Conservation (phyloP, 2,329 filamentous ascomycete genomes). For the Colletotrichum caudatum region DNA sequence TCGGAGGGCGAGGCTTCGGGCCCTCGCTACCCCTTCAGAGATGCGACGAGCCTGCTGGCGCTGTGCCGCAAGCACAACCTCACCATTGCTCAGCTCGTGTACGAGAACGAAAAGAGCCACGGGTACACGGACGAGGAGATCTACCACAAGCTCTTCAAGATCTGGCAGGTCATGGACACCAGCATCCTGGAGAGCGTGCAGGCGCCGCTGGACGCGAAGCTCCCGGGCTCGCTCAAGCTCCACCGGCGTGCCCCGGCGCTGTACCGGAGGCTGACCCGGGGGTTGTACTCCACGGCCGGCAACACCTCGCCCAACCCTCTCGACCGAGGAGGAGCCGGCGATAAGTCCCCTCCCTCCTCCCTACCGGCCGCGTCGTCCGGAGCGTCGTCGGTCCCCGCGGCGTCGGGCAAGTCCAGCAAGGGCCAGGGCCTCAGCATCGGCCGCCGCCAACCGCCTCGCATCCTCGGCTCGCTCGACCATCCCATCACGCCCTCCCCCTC, state of each 20-base stretch:
- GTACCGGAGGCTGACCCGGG: conserved; percentile 59
- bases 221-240: conserved; percentile 62
- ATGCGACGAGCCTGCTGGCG: conserved; percentile 59
- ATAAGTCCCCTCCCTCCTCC: conserved; percentile 2
- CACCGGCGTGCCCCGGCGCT: conserved; percentile 60
- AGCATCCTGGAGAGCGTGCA: conserved; percentile 64
- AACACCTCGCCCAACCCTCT: conserved; percentile 39
- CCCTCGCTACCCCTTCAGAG: conserved; percentile 61
- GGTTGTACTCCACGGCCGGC: conserved; percentile 56
- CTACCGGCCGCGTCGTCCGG: conserved; percentile 3
- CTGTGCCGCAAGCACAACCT: conserved; percentile 63
- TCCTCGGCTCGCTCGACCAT: conserved; percentile 60
- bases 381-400: neutral
- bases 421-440: conserved; percentile 20
- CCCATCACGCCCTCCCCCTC: conserved; percentile 59
- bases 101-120: conserved; percentile 65
- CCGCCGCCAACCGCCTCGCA: conserved; percentile 54
- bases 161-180: conserved; percentile 65
- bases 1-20: conserved; percentile 38
- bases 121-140: conserved; percentile 64
- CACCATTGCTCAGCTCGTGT: conserved; percentile 64
- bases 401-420: conserved; percentile 6
- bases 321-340: conserved; percentile 11
- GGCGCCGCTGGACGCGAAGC: conserved; percentile 54
- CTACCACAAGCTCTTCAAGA: conserved; percentile 59